Evolutionary conservation across 208 protist genomes (phyloP), one percentile per base, ranked within the genome.

Genomic region (Acanthamoeba sp.): DNA sequence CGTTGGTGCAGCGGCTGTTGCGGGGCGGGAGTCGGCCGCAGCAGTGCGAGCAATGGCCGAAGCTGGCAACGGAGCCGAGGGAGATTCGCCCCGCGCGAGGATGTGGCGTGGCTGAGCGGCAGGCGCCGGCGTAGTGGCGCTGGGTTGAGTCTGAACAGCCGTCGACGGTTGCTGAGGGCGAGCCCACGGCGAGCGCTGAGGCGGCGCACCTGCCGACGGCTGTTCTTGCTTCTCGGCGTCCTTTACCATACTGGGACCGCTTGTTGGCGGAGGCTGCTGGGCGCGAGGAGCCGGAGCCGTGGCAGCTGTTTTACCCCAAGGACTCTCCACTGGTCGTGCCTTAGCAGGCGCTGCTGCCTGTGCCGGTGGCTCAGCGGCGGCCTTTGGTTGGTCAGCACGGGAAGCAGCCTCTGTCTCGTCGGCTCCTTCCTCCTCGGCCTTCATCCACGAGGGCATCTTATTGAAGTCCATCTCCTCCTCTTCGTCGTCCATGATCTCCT

Each of bases 391-490:
- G 12, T 82, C 71, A 4, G 4, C 38, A 20, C 27, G 16, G 10
- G 32, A 22, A 34, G 38, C 38, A 29, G 18, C 64, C 24, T 80
- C 69, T 7, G 10, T 22, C 36, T 38, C n/a, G 16, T 85, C 76
- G 20, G 14, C 38, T 1, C 38, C 76, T 34, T 85, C 76, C 27
- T 85, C 76, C 3, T 85, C 76, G 0, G 1, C 42, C 45, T 85
- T 50, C 20, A 85, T 85, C 76, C 76, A 85, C 0, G 76, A 85
- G 27, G 76, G 76, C 38, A 85, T 50, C 45, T 85, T 85, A 42
- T 57, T 85, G 45, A 85, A 85, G 45, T 85, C 76, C 76, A 85
- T 85, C 32, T 85, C 76, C 45, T 85, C 76, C 36, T 85, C 76
- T 24, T 85, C 76, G 3, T 85, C 76, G 4, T 85, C 76, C 76